Evolutionary conservation across 495 filamentous ascomycete species (phyloP).

Genomic region (Xanthoparmelia taractica): DNA sequence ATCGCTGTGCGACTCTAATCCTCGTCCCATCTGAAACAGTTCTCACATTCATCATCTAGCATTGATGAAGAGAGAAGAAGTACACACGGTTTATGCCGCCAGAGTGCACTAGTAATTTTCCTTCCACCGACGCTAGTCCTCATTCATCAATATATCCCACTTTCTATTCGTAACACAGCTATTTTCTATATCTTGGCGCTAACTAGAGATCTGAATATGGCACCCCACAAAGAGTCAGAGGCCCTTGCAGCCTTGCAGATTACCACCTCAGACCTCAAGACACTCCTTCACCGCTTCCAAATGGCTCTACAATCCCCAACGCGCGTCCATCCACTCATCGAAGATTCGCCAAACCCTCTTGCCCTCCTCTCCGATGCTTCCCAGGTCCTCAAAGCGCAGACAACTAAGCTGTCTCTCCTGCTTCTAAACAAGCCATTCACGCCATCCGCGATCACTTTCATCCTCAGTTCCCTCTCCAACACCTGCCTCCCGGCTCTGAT

Average conservation of each 20-base stretch:
- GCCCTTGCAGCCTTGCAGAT: slow-evolving; percentile 4
- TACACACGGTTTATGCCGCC: neutral
- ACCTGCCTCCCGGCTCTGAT: slow-evolving; percentile 64
- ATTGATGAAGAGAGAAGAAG: neutral
- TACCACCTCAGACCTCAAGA: slow-evolving; percentile 7
- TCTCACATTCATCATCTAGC: neutral
- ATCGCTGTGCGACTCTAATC: neutral
- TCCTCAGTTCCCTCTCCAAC: slow-evolving; percentile 57
- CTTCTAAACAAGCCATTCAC: slow-evolving; percentile 81
- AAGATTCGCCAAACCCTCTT: slow-evolving; percentile 44
- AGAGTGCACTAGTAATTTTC: neutral
- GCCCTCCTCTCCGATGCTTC: slow-evolving; percentile 58
- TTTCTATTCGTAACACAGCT: neutral
- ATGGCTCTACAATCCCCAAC: slow-evolving; percentile 27
- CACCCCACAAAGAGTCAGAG: slow-evolving; percentile 6
- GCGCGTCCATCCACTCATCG: slow-evolving; percentile 14
- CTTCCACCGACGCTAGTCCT: slow-evolving; percentile 1
- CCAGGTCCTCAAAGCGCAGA: slow-evolving; percentile 64
- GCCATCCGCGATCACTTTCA: slow-evolving; percentile 57
- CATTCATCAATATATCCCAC: neutral
- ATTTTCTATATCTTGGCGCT: neutral
- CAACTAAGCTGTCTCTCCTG: slow-evolving; percentile 78
- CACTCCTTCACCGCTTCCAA: slow-evolving; percentile 29
- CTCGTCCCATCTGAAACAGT: neutral
- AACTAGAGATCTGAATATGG: neutral